These are phyloP conservation scores for Onygena corvina DNA, from an alignment of 2,329 filamentous ascomycete species.

Conservation along the genomic window DNA sequence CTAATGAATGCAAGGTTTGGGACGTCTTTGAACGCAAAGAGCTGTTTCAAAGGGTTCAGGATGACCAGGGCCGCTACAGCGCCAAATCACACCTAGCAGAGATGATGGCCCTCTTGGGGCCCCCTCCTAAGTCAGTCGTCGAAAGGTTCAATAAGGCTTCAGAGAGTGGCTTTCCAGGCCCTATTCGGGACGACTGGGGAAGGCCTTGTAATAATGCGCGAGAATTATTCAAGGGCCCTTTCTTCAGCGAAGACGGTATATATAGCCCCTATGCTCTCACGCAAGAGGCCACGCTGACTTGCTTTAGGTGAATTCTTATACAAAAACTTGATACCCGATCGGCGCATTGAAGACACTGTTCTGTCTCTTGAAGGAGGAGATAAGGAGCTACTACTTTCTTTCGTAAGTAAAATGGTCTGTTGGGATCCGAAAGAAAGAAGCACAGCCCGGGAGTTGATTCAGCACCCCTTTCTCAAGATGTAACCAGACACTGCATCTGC, in stretches of 20 bases:
- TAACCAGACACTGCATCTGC: too few species aligned
- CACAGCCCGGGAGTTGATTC: slow-evolving; percentile 26
- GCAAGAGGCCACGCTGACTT: not conserved
- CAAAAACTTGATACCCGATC: slow-evolving; percentile 18
- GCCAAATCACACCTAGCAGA: slow-evolving; percentile 20
- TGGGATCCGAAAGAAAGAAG: slow-evolving; percentile 28
- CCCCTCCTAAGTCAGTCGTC: slow-evolving; percentile 15
- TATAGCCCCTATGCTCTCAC: not conserved
- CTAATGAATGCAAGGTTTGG: slow-evolving; percentile 9
- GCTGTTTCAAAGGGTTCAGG: slow-evolving; percentile 6
- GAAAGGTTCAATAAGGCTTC: slow-evolving; percentile 32
- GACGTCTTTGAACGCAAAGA: slow-evolving; percentile 6
- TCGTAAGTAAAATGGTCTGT: slow-evolving; percentile 16
- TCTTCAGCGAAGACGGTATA: not conserved
- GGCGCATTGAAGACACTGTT: slow-evolving; percentile 19
- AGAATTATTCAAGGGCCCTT: not conserved
- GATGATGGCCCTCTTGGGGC: slow-evolving; percentile 16
- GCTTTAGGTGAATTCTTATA: slow-evolving; percentile 15
- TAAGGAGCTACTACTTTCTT: slow-evolving; percentile 24
- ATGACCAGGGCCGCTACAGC: slow-evolving; percentile 7
- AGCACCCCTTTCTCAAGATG: slow-evolving; percentile 28
- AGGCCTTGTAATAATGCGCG: not conserved
- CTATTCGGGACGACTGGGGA: slow-evolving; percentile 21
- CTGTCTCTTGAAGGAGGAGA: slow-evolving; percentile 23
- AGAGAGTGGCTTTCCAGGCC: slow-evolving; percentile 29